A percentile compares a stretch with the other conserved stretches of the same genome.
Evolutionary conservation across 2,329 filamentous ascomycete genomes (phyloP).

Genomic region (Coniochaeta hoffmannii): DNA sequence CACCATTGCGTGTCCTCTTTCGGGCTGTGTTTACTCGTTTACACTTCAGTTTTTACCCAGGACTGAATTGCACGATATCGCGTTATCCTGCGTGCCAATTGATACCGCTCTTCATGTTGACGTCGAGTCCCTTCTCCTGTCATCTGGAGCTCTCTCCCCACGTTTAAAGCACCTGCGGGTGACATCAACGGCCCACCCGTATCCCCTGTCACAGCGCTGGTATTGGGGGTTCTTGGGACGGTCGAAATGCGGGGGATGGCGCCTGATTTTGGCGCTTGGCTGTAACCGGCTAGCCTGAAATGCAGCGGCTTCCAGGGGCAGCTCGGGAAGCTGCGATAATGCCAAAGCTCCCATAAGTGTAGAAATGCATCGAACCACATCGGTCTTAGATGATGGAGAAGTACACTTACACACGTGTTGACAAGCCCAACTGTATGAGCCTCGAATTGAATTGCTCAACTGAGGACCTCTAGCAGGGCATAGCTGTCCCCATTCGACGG

Average conservation of each 20-base stretch:
- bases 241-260: neutral
- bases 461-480: neutral
- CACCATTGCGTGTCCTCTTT: neutral
- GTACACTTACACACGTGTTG: neutral
- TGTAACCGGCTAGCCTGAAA: neutral
- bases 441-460: neutral
- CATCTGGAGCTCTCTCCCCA: neutral
- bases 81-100: neutral
- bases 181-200: slow-evolving; percentile 1
- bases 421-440: neutral
- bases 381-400: neutral
- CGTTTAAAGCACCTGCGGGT: neutral
- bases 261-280: neutral
- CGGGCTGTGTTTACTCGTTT: neutral
- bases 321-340: neutral
- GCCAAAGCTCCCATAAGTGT: neutral
- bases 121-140: neutral
- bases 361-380: neutral
- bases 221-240: neutral
- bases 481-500: neutral
- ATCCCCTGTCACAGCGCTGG: neutral
- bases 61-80: neutral
- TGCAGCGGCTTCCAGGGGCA: slow-evolving; percentile 1
- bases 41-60: neutral
- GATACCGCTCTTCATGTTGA: neutral